Conservation (phyloP, 208 protist genomes). For the Porcisia hertigi region DNA sequence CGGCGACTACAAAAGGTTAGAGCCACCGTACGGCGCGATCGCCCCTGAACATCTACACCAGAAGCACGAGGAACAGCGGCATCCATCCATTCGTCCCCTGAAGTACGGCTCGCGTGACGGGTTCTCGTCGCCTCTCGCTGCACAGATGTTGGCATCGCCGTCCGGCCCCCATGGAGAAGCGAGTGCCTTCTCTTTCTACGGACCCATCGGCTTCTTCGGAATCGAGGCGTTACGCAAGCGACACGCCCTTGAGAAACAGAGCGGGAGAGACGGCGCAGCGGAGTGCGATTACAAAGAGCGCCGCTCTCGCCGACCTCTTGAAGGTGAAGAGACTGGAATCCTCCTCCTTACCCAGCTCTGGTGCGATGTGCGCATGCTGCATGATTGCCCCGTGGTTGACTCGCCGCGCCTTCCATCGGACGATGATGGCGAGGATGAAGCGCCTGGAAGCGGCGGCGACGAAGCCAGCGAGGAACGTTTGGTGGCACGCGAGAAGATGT, state of each 20-base stretch:
- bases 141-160: neutral
- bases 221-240: slow-evolving; percentile 35
- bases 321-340: slow-evolving; percentile 5
- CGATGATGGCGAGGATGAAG: slow-evolving; percentile 7
- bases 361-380: slow-evolving; percentile 40
- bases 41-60: neutral
- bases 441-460: neutral
- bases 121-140: slow-evolving; percentile 12
- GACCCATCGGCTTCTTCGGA: slow-evolving; percentile 40
- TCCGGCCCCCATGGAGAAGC: neutral
- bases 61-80: neutral
- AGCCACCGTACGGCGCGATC: neutral
- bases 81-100: neutral
- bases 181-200: slow-evolving; percentile 31
- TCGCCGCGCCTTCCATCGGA: slow-evolving; percentile 19
- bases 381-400: slow-evolving; percentile 18
- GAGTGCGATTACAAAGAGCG: slow-evolving; percentile 33
- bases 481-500: slow-evolving; percentile 13
- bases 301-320: slow-evolving; percentile 5
- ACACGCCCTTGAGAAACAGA: slow-evolving; percentile 22
- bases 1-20: neutral
- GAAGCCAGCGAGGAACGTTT: neutral
- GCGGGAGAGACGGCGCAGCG: slow-evolving; percentile 26
- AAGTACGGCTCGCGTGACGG: slow-evolving; percentile 14
- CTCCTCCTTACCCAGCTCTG: slow-evolving; percentile 36